Evolutionary conservation across 2,329 filamentous ascomycete species (phyloP).

Genomic region (Sordariomycetes sp.): DNA sequence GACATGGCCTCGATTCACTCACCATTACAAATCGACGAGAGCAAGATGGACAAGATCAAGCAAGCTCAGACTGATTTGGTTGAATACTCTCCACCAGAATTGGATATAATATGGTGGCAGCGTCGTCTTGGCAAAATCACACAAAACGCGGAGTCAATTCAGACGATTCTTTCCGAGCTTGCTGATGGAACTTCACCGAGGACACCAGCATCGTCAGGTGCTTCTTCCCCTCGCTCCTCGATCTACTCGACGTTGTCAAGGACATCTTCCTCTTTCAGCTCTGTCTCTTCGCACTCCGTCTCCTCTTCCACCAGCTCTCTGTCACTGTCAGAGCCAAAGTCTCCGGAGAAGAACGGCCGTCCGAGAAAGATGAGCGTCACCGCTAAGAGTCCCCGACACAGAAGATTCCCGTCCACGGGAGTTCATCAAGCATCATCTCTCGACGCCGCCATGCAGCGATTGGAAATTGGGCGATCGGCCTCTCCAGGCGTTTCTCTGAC

Average conservation of each 20-base stretch:
- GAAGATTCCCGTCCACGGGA: slow-evolving; percentile 12
- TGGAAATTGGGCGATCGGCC: slow-evolving; percentile 16
- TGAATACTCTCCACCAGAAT: slow-evolving; percentile 12
- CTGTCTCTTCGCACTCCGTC: slow-evolving; percentile 10
- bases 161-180: slow-evolving; percentile 18
- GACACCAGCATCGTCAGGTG: slow-evolving; percentile 2
- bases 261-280: slow-evolving; percentile 15
- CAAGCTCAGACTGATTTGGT: slow-evolving; percentile 14
- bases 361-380: slow-evolving; percentile 19
- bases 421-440: slow-evolving; percentile 7
- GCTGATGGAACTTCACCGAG: slow-evolving; percentile 8
- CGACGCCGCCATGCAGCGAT: slow-evolving; percentile 13
- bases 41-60: slow-evolving; percentile 14
- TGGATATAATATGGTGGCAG: slow-evolving; percentile 19
- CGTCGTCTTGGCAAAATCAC: slow-evolving; percentile 13
- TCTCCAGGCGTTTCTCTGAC: slow-evolving; percentile 17
- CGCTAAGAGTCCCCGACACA: slow-evolving; percentile 13
- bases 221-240: slow-evolving; percentile 8
- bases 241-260: slow-evolving; percentile 15
- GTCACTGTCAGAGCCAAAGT: slow-evolving; percentile 7
- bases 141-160: slow-evolving; percentile 12
- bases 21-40: slow-evolving; percentile 14
- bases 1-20: slow-evolving; percentile 15
- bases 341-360: slow-evolving; percentile 12
- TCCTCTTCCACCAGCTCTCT: slow-evolving; percentile 7